Evolutionary conservation across 1,284 basidiomycete species (phyloP), one percentile per base, ranked within the genome.

Genomic region (Coniophora puteana): DNA sequence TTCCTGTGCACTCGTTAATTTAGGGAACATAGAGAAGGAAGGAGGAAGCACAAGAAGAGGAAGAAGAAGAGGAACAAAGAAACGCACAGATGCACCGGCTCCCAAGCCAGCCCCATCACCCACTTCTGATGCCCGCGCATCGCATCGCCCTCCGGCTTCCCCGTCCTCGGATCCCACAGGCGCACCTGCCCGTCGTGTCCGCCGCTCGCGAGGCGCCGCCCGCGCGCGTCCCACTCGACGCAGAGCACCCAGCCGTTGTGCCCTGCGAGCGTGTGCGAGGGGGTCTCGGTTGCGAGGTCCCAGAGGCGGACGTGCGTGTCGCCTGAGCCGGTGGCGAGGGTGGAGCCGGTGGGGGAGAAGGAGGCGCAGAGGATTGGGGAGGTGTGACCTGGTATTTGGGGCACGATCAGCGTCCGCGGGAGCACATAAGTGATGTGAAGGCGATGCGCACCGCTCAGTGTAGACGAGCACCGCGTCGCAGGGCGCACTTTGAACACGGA

Each of bases 211-310:
- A 98, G 67, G 50, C 85, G 83, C 41, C 92, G 74, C 58, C 97
- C 95, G 66, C 88, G 76, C 0, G 89, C 84, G 55, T 98, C 94
- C 95, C 95, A 99, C 58, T 97, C 96, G 3, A 94, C 89, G 52
- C 93, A 96, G 1, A 99, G 73, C 1, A 99, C 92, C 94, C 94
- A 98, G 0, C 93, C 93, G 47, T 83, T 81, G 60, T 99, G 96
- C 0, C 95, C 95, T 0, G 78, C 68, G 10, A 99, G 74, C 8
- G 85, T 88, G 60, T 92, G 88, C 37, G 90, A 89, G 0, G 95
- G 95, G 8, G 82, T 88, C 66, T 99, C 96, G 1, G 90, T 94
- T 55, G 89, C 80, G 43, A 99, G 77, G 63, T 99, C 89, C 95
- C 95, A 99, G 25, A 99, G 65, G 7, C 95, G 79, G 11, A 89